Evolutionary conservation across 208 protist species (phyloP), one percentile per base, ranked within the genome.

Genomic region (Wallacemonas sp.): DNA sequence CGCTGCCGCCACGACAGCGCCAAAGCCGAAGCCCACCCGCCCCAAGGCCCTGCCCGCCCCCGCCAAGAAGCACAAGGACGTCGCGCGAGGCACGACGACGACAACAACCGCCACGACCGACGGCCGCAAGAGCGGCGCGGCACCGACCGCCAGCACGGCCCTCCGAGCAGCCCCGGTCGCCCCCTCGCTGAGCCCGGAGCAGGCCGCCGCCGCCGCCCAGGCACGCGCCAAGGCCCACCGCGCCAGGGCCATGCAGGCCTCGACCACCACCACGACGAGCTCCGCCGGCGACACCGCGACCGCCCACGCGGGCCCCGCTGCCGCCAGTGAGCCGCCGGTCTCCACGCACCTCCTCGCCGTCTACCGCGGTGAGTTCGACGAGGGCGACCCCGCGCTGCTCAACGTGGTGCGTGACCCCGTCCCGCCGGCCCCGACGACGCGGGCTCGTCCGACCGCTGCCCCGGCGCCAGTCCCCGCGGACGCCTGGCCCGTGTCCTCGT

Each of bases 381-480:
- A 83, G 16, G 74, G 67, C 16, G 79, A 89, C 57, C 74, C 72
- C 10, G 45, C 79, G 29, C 65, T 81, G 57, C 65, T 80, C 70
- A 70, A 76, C 57, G 85, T 89, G 65, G 76, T 83, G 41, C 75
- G 79, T 18, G 79, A 81, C 41, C 82, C 82, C 2, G 36, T 65
- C 2, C 49, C 68, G 1, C 25, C 11, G 26, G 55, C 57, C 12
- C 23, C 46, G 22, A 28, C 1, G 18, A 8, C 20, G 49, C 39
- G 62, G 20, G 31, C 33, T 33, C 7, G 33, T 25, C 33, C 31
- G 29, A 2, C 41, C 28, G 3, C 3, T 29, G n/a, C 36, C 10
- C 7, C 36, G 36, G 14, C 36, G 14, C 36, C 7, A 14, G 10
- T 41, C 36, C 10, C 36, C 4, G 50, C 45, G 31, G 38, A 64